Conservation (phyloP, 495 filamentous ascomycete species). For the Penicillium egyptiacum region DNA sequence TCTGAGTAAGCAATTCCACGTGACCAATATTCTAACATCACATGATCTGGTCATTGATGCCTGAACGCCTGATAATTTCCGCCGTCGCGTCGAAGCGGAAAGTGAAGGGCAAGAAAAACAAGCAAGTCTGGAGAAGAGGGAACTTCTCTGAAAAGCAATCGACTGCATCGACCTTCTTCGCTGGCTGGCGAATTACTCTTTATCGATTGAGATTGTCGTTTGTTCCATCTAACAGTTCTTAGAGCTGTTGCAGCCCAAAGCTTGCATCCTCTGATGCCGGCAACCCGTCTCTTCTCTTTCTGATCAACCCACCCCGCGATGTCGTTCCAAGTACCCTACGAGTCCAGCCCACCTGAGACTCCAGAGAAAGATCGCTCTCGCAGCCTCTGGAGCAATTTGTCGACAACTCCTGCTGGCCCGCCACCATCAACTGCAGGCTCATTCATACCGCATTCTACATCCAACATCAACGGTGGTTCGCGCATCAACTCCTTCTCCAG, state of each 20-base stretch:
- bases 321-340: constrained; percentile 42
- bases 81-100: constrained; percentile 14
- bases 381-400: constrained; percentile 53
- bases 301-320: constrained; percentile 27
- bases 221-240: not conserved
- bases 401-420: constrained; percentile 75
- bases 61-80: constrained; percentile 11
- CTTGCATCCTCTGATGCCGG: constrained; percentile 16
- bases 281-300: constrained; percentile 12
- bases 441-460: constrained; percentile 72
- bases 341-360: constrained; percentile 41
- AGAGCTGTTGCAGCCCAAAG: constrained; percentile 32
- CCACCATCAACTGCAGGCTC: constrained; percentile 68
- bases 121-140: constrained; percentile 7
- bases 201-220: constrained; percentile 8
- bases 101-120: constrained; percentile 13
- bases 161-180: not conserved
- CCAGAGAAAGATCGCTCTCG: constrained; percentile 45
- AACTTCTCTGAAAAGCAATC: not conserved
- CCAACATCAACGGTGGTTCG: constrained; percentile 64
- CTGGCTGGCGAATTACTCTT: not conserved
- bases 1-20: not conserved
- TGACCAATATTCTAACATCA: not conserved
- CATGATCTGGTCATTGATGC: not conserved
- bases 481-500: constrained; percentile 41